Evolutionary conservation across 331 rosid genomes (phyloP), one percentile per base, ranked within the genome.

Genomic region (Rosa hybrid): DNA sequence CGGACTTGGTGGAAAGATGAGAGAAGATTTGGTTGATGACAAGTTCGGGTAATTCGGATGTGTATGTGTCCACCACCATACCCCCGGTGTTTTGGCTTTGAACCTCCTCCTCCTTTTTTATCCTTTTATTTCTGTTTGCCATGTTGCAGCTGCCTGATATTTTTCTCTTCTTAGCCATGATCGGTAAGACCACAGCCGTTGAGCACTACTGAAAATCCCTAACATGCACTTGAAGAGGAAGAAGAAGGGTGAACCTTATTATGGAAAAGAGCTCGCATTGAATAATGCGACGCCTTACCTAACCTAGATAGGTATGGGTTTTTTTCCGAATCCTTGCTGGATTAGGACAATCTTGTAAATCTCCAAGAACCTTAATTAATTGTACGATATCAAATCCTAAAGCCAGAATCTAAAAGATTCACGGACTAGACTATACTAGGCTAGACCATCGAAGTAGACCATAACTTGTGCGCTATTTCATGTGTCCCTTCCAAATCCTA

Each of bases 41-140:
- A 23, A 62, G 68, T 62, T 25, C 68, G 8, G 68, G 68, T 12
- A 62, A 13, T 1, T 62, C 41, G 68, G 5, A 23, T 62, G 68
- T 62, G 68, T 62, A 60, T 10, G 34, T 10, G 67, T 21, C 6
- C 65, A 23, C 27, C 25, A 8, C 12, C 39, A 11, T 1, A 23
- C 38, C 39, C 2, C 14, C 12, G 39, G 67, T 60, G 67, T 12
- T 62, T 25, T 11, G 41, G 39, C 68, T 62, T 12, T 62, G 68
- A 62, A 25, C 68, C 68, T 62, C 68, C 63, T 56, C 60, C 65
- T 60, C 68, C 68, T 62, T 62, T 25, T 62, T 62, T 0, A 62
- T 23, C 68, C 68, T 62, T 12, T 62, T 62, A 17, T 62, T 3
- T 9, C 38, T 23, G 39, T 25, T 12, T 4, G 7, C 39, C 39